Conservation (phyloP, 179 eudicot genomes). For the Amaranthus tricolor region DNA sequence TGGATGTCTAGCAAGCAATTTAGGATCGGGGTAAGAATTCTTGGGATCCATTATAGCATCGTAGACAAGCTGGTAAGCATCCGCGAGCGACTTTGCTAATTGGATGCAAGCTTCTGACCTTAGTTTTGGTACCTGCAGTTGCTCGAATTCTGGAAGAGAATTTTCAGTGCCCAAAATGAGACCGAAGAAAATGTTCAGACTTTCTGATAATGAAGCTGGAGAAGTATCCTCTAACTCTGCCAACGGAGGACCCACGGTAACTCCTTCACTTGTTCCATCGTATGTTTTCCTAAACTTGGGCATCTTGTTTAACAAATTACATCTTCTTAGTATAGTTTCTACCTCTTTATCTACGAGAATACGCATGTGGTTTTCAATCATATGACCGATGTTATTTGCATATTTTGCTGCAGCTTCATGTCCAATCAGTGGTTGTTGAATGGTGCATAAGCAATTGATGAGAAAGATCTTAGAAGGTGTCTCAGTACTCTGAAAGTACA, state of each 20-base stretch:
- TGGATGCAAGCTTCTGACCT: conserved; percentile 75
- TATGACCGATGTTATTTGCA: conserved; percentile 57
- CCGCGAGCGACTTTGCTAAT: conserved; percentile 70
- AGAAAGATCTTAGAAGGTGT: conserved; percentile 87
- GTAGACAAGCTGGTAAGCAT: conserved; percentile 77
- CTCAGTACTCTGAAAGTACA: conserved; percentile 59
- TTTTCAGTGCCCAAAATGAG: conserved; percentile 79
- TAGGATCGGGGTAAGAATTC: conserved; percentile 81
- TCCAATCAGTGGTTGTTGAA: conserved; percentile 76
- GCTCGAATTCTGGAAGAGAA: conserved; percentile 90
- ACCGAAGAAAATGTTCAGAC: conserved; percentile 80
- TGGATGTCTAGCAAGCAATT: conserved; percentile 92
- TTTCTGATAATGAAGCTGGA: conserved; percentile 68
- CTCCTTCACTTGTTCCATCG: conserved; percentile 14
- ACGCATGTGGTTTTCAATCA: conserved; percentile 62
- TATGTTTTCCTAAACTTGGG: conserved; percentile 45
- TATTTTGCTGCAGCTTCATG: conserved; percentile 80
- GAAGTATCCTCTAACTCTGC: conserved; percentile 77
- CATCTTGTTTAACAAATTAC: conserved; percentile 78
- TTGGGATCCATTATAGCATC: conserved; percentile 71
- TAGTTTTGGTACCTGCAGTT: conserved; percentile 82
- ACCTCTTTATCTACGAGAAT: conserved; percentile 87
- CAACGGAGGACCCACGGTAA: conserved; percentile 34
- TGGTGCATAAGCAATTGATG: conserved; percentile 87
- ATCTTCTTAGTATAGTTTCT: conserved; percentile 60